Conservation (phyloP, 208 protist genomes). For the Wallacemonas sp. region DNA sequence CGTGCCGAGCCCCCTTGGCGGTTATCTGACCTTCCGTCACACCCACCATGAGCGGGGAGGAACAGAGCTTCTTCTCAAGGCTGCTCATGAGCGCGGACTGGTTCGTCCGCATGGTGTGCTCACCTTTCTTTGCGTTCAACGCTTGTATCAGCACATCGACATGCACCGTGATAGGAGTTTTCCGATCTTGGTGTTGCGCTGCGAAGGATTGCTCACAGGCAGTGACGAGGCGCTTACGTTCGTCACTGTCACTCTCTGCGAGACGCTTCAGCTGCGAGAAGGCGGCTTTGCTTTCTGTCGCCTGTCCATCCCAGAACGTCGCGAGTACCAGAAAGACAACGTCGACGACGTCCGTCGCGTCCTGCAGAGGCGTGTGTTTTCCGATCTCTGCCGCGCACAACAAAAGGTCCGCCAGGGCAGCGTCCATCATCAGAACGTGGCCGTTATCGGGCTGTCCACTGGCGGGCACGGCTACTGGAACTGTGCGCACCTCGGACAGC, state of each 20-base stretch:
- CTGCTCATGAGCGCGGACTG: slow-evolving; percentile 55
- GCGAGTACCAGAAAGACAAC: slow-evolving; percentile 58
- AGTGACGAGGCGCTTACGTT: not conserved
- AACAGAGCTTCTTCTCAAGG: slow-evolving; percentile 58
- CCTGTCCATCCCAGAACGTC: slow-evolving; percentile 75
- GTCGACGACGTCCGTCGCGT: slow-evolving; percentile 5
- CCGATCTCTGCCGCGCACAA: not conserved
- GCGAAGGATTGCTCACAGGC: not conserved
- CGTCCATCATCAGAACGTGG: slow-evolving; percentile 10
- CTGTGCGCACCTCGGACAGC: slow-evolving; percentile 15
- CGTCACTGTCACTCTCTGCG: slow-evolving; percentile 20
- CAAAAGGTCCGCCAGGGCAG: not conserved
- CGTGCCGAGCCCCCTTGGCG: not conserved
- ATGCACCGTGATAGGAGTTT: not conserved
- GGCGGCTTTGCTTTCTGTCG: slow-evolving; percentile 46
- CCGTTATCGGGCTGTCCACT: too few relatives aligned
- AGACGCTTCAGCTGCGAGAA: slow-evolving; percentile 67
- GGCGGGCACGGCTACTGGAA: not conserved
- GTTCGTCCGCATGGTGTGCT: slow-evolving; percentile 62
- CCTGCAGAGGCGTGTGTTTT: too few relatives aligned
- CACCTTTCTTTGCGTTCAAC: slow-evolving; percentile 75
- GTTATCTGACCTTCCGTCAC: slow-evolving; percentile 9
- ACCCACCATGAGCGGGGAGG: slow-evolving; percentile 13
- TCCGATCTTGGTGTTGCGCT: not conserved
- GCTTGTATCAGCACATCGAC: slow-evolving; percentile 80